Conservation (phyloP, 192 early-diverging fungal genomes). For the Funneliformis geosporum region DNA sequence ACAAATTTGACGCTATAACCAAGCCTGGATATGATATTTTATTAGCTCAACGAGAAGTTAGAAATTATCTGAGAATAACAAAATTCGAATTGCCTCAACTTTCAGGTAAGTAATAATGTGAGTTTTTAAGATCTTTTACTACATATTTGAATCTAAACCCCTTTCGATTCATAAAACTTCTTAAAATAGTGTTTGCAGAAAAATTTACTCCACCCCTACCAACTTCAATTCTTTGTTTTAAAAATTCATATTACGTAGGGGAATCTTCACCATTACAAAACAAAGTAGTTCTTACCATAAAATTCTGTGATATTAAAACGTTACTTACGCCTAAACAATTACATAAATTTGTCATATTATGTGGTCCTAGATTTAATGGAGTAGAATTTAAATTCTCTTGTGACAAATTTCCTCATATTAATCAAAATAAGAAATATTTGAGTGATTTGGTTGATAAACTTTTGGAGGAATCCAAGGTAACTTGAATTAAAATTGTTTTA, state of each 20-base stretch:
- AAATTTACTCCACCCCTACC: slow-evolving; percentile 52
- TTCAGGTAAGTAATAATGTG: slow-evolving; percentile 42
- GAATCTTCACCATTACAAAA: slow-evolving; percentile 54
- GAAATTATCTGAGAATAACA: slow-evolving; percentile 58
- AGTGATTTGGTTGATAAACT: slow-evolving; percentile 51
- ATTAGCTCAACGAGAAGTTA: slow-evolving; percentile 52
- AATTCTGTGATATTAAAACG: slow-evolving; percentile 41
- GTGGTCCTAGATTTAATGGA: slow-evolving; percentile 61
- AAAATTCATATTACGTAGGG: slow-evolving; percentile 52
- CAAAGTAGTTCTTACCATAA: slow-evolving; percentile 56
- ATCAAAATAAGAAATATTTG: slow-evolving; percentile 63
- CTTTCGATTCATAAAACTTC: neutral
- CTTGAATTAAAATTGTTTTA: neutral
- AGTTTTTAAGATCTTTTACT: neutral
- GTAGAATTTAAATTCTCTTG: slow-evolving; percentile 57
- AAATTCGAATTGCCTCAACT: slow-evolving; percentile 63
- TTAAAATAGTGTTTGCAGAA: slow-evolving; percentile 49
- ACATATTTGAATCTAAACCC: neutral
- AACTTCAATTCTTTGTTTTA: slow-evolving; percentile 52
- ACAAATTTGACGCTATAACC: slow-evolving; percentile 58
- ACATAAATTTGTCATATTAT: slow-evolving; percentile 65
- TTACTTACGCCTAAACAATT: slow-evolving; percentile 45
- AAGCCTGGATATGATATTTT: slow-evolving; percentile 53
- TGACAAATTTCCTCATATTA: slow-evolving; percentile 53
- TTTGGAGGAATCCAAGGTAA: slow-evolving; percentile 58